phyloP scores from a whole-genome alignment of 441 rosid species.

The Corymbia citriodora region DNA sequence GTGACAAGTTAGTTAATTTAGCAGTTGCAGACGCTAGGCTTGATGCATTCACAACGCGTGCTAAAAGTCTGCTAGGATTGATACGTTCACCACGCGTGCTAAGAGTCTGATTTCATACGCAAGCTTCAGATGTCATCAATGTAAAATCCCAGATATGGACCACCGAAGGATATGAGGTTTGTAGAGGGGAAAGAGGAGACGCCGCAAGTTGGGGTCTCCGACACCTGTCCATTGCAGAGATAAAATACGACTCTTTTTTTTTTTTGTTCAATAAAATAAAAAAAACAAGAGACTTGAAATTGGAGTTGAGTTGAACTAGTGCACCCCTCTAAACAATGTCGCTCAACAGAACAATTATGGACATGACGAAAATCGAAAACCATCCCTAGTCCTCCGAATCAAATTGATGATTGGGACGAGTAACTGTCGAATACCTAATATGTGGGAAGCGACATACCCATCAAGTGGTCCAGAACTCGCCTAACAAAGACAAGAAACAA shows the following conservation, averaged over 20 bases:
- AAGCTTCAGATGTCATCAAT: not conserved
- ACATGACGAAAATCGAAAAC: not conserved
- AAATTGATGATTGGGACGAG: not conserved
- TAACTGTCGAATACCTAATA: not conserved
- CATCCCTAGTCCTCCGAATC: not conserved
- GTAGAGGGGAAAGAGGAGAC: not conserved
- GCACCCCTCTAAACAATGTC: not conserved
- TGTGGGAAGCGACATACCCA: not conserved
- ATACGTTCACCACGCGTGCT: not conserved
- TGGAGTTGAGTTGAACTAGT: not conserved
- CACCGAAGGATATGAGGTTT: not conserved
- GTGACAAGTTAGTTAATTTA: not conserved
- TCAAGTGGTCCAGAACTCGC: not conserved
- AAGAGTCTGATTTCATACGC: not conserved
- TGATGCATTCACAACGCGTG: not conserved
- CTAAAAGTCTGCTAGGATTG: not conserved
- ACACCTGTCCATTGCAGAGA: not conserved
- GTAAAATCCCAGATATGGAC: not conserved
- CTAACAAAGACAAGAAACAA: not conserved
- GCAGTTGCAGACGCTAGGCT: not conserved
- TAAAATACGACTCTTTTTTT: no score
- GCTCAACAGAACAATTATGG: not conserved
- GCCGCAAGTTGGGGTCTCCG: not conserved
- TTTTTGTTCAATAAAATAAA: no score
- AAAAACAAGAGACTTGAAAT: not conserved